phyloP scores from a whole-genome alignment of 2,329 filamentous ascomycete genomes.

The Teratosphaeria nubilosa region DNA sequence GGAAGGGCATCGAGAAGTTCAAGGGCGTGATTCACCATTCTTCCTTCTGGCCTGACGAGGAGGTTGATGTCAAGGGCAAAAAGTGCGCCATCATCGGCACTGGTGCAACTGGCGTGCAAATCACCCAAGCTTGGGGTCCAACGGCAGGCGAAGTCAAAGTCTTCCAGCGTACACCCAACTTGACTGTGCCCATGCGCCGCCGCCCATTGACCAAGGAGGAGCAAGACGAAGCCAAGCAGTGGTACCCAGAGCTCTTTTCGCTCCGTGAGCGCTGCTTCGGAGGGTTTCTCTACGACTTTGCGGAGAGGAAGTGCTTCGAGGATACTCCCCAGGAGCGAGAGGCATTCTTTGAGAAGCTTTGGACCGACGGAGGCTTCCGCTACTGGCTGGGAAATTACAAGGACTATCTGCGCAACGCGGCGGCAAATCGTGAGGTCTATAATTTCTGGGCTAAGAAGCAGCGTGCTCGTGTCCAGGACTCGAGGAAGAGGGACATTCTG shows the following conservation, averaged over 20 bases:
- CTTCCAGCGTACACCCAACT: slow-evolving; percentile 58
- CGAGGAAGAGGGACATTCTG: slow-evolving; percentile 33
- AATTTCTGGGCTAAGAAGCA: slow-evolving; percentile 38
- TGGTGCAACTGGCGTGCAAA: slow-evolving; percentile 31
- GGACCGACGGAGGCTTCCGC: slow-evolving; percentile 28
- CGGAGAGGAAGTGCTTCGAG: slow-evolving; percentile 43
- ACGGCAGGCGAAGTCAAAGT: slow-evolving; percentile 38
- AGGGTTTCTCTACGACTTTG: slow-evolving; percentile 49
- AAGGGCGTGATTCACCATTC: slow-evolving; percentile 31
- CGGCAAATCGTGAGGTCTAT: slow-evolving; percentile 32
- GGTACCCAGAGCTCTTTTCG: slow-evolving; percentile 41
- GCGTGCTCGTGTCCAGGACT: slow-evolving; percentile 31
- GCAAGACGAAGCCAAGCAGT: slow-evolving; percentile 36
- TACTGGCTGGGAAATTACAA: slow-evolving; percentile 23
- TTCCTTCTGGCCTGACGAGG: slow-evolving; percentile 29
- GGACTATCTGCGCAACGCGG: slow-evolving; percentile 22
- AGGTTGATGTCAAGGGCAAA: slow-evolving; percentile 24
- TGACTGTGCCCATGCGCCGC: slow-evolving; percentile 52
- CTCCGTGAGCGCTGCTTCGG: slow-evolving; percentile 45
- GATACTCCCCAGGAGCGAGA: slow-evolving; percentile 34
- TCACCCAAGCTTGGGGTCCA: slow-evolving; percentile 17
- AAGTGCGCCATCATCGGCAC: slow-evolving; percentile 33
- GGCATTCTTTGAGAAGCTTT: slow-evolving; percentile 32
- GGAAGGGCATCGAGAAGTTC: slow-evolving; percentile 27
- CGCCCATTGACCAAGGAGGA: slow-evolving; percentile 40